Base-by-base conservation (phyloP, 495 filamentous ascomycete species). In the Glonium stellatum region DNA sequence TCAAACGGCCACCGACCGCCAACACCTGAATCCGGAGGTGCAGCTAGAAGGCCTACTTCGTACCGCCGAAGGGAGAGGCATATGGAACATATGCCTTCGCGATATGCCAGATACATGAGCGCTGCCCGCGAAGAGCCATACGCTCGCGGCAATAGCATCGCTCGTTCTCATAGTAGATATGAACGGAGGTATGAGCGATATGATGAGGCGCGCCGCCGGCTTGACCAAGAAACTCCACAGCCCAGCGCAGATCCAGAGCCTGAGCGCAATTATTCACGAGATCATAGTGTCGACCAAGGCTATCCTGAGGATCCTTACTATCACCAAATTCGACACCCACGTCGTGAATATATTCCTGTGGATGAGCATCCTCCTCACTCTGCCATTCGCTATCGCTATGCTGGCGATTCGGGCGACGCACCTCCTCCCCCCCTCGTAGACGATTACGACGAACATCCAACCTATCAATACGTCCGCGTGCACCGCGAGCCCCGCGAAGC, bases 151-250 rank as follows among this genome's bases (percentile, higher is more conserved):
- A 36, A 57, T 8, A 63, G 52, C 37, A 58, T 67, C 51, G 39
- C 37, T 19, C 56, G 64, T 22, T 59, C 63, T 4, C 64, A 67
- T 35, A 60, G 54, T 36, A 55, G 48, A 51, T 51, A 51, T 8
- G 48, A 27, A 51, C 39, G 48, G 23, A 46, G 60, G 52, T 63
- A 63, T 31, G 56, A 62, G 37, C 53, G 63, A 52, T 66, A 66
- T 35, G 63, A 66, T 27, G 54, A 67, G 35, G 50, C 59, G 19
- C 60, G 64, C 19, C 60, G 64, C 21, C 60, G 64, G 13, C 23
- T 67, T 9, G 64, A 67, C 53, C 64, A 67, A 47, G 64, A 67
- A 31, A 63, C 60, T 37, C 60, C 60, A 8, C 60, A 63, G 9
- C 64, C 60, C 10, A 53, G 47, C 21, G 44, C 48, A 19, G 60